A percentile compares a stretch with the other conserved stretches of the same genome.
phyloP scores from a whole-genome alignment of 352 stramenopile genomes.

The Phytopythium helicoides region DNA sequence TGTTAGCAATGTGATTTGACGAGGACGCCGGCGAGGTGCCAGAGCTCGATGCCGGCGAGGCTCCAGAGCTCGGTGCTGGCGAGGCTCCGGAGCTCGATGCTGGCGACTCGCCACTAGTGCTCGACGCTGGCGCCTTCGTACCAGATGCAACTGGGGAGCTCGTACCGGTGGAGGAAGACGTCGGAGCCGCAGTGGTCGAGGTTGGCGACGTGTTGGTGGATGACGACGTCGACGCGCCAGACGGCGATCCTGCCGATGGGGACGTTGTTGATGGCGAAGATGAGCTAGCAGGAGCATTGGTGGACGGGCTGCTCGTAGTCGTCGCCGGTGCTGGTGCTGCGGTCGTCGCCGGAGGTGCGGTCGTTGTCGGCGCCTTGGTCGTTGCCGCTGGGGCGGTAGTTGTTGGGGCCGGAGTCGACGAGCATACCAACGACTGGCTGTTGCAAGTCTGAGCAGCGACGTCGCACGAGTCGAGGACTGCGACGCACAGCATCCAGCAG shows the following conservation, averaged over 20 bases:
- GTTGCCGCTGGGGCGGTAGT: slow-evolving; percentile 1
- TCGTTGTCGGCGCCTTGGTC: slow-evolving; percentile 6
- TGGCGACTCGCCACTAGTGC: background rate
- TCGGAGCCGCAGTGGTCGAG: background rate
- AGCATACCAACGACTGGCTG: slow-evolving; percentile 30
- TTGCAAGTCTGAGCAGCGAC: slow-evolving; percentile 34
- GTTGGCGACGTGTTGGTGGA: background rate
- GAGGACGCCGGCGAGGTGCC: too few relatives aligned
- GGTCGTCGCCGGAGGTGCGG: background rate
- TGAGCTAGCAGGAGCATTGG: background rate
- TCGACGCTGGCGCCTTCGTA: background rate
- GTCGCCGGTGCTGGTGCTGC: background rate
- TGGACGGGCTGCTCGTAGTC: background rate
- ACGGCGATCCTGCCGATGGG: background rate
- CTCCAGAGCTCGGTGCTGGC: too few relatives aligned
- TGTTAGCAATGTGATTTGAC: background rate
- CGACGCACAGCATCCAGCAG: slow-evolving; percentile 64
- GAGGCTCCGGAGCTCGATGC: too few relatives aligned
- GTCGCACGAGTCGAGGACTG: slow-evolving; percentile 21
- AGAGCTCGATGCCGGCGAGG: too few relatives aligned
- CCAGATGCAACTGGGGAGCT: too few relatives aligned
- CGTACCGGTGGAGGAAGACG: too few relatives aligned
- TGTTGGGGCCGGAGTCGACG: background rate
- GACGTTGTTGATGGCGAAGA: background rate
- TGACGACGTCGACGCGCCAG: background rate